Percentiles rank a stretch among this genome's conserved stretches.
Evolutionary conservation across 768 basidiomycete genomes (phyloP).

Genomic region (Lenzites betulinus): DNA sequence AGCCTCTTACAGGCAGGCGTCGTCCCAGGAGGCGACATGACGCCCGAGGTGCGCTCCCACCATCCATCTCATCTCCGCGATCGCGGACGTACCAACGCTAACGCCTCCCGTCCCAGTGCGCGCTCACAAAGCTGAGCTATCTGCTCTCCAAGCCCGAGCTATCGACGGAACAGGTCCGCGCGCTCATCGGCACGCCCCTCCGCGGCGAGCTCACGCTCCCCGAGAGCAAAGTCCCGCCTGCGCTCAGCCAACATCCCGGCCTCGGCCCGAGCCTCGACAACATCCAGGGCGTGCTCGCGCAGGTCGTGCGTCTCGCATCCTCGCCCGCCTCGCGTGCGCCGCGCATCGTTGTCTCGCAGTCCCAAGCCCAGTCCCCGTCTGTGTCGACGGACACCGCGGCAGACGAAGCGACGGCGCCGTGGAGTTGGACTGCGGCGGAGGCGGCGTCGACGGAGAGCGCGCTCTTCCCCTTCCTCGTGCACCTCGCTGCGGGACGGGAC

Average conservation of each 20-base stretch:
- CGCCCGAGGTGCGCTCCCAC: constrained; percentile 69
- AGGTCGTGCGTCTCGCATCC: constrained; percentile 65
- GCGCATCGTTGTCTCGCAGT: constrained; percentile 35
- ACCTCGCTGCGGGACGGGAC: constrained; percentile 73
- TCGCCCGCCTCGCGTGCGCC: constrained; percentile 38
- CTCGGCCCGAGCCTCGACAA: constrained; percentile 56
- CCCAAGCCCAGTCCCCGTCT: constrained; percentile 39
- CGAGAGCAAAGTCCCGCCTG: constrained; percentile 38
- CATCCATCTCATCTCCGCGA: not conserved
- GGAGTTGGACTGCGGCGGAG: constrained; percentile 81
- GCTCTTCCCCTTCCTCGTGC: constrained; percentile 75
- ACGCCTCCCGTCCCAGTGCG: constrained; percentile 56
- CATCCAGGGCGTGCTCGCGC: constrained; percentile 65
- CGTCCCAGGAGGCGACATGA: constrained; percentile 89
- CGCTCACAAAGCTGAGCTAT: constrained; percentile 87
- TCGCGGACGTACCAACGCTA: not conserved
- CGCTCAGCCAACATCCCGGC: constrained; percentile 43
- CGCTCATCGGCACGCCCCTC: constrained; percentile 73
- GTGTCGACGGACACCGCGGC: constrained; percentile 27
- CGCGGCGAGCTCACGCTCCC: constrained; percentile 84
- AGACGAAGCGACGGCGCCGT: constrained; percentile 51
- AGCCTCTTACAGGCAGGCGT: constrained; percentile 73
- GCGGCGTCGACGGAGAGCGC: constrained; percentile 67
- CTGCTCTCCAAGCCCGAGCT: constrained; percentile 87
- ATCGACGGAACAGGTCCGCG: constrained; percentile 63